A percentile compares a stretch with the other conserved stretches of the same genome.
Conservation (phyloP, 73 alveolate species). For the Paramecium tetraurelia region DNA sequence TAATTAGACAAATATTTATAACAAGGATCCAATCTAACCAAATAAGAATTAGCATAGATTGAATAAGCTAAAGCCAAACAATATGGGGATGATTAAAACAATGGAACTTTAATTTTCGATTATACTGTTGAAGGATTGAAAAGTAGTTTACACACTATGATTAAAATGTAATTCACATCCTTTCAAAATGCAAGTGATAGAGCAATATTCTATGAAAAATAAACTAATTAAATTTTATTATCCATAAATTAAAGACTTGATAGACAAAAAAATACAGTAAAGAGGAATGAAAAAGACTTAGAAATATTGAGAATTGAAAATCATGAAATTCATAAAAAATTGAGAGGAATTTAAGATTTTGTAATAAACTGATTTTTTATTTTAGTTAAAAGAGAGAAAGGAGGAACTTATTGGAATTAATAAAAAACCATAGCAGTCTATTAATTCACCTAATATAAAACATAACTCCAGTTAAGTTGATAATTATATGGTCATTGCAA, state of each 20-base stretch:
- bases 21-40: background rate
- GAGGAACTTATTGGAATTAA: background rate
- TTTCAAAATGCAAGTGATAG: slow-evolving; percentile 29
- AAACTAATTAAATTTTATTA: background rate
- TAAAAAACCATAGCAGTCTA: background rate
- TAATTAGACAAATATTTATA: slow-evolving; percentile 20
- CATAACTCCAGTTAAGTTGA: background rate
- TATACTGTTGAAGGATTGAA: slow-evolving; percentile 48
- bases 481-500: slow-evolving; percentile 15
- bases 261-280: background rate
- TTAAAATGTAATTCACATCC: background rate
- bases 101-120: slow-evolving; percentile 26
- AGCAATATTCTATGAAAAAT: slow-evolving; percentile 34
- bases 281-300: slow-evolving; percentile 6
- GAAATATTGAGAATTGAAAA: slow-evolving; percentile 6
- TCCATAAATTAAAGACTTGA: background rate
- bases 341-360: background rate
- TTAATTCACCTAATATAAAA: background rate
- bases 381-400: background rate
- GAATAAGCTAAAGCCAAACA: slow-evolving; percentile 3
- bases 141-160: slow-evolving; percentile 16
- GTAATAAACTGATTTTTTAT: background rate
- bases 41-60: background rate
- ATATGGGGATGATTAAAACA: background rate
- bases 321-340: slow-evolving; percentile 1